These are phyloP conservation scores for Paraglomus occultum DNA, from an alignment of 192 early-diverging fungal genomes.

Conservation along the genomic window DNA sequence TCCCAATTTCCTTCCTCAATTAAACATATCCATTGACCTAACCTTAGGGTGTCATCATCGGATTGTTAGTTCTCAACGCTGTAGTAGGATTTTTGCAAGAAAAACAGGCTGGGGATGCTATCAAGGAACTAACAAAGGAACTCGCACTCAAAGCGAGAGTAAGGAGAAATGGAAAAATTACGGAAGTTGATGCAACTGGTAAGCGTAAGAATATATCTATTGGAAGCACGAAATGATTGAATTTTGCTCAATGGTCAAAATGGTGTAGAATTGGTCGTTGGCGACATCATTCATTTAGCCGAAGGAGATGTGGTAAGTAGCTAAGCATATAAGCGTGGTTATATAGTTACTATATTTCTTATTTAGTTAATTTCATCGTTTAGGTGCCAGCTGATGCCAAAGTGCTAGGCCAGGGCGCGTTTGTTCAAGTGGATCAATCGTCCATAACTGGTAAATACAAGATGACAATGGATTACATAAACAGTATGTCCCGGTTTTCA, in stretches of 20 bases:
- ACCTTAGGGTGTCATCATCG: slow-evolving; percentile 77
- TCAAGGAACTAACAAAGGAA: slow-evolving; percentile 93
- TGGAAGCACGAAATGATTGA: no score
- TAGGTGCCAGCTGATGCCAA: no score
- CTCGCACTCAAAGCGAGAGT: slow-evolving; percentile 86
- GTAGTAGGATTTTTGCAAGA: slow-evolving; percentile 89
- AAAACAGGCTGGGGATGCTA: slow-evolving; percentile 84
- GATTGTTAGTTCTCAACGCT: slow-evolving; percentile 81
- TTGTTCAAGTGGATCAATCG: no score
- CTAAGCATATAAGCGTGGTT: slow-evolving; percentile 74
- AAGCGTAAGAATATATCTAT: slow-evolving; percentile 31
- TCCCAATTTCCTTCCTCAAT: no score
- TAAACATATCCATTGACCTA: slow-evolving; percentile 70
- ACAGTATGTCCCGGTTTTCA: neutral
- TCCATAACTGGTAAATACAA: no score
- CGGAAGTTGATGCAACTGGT: no score
- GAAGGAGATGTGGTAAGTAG: no score
- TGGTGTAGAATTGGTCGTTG: slow-evolving; percentile 76
- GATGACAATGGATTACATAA: neutral
- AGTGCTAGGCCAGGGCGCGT: no score
- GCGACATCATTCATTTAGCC: slow-evolving; percentile 68
- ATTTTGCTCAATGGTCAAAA: slow-evolving; percentile 33
- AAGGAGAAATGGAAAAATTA: slow-evolving; percentile 78
- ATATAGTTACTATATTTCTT: slow-evolving; percentile 53
- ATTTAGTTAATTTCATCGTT: no score